Conservation (phyloP, 345 rosid genomes). For the Salix suchowensis region DNA sequence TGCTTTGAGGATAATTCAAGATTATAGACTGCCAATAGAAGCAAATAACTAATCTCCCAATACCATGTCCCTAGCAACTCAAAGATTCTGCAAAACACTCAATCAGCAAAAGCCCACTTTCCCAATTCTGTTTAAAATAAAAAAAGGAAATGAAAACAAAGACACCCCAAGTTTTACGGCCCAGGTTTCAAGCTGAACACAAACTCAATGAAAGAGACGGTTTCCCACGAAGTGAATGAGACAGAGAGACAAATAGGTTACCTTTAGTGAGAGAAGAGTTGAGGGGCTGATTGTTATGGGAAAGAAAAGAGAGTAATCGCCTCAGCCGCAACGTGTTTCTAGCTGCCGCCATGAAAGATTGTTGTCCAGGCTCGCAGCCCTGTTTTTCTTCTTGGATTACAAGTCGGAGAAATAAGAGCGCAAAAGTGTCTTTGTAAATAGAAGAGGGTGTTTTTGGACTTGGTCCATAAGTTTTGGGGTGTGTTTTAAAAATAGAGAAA, state of each 20-base stretch:
- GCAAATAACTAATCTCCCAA: neutral
- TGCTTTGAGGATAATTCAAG: neutral
- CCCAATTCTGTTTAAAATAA: neutral
- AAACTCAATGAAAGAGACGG: neutral
- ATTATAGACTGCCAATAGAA: neutral
- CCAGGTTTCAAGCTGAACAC: neutral
- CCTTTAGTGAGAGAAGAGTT: slow-evolving; percentile 17
- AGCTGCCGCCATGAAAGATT: slow-evolving; percentile 17
- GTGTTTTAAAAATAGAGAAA: too few species aligned
- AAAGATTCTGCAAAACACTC: neutral
- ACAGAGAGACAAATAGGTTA: slow-evolving; percentile 5
- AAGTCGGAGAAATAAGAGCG: neutral
- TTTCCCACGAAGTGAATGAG: neutral
- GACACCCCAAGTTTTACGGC: neutral
- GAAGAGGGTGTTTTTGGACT: neutral
- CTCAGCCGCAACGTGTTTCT: slow-evolving; percentile 26
- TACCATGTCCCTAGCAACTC: neutral
- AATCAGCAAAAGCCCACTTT: slow-evolving; percentile 1
- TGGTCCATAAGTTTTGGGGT: neutral
- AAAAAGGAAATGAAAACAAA: neutral
- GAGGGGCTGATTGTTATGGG: neutral
- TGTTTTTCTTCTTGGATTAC: neutral
- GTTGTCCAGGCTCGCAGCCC: neutral
- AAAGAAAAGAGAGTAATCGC: slow-evolving; percentile 27
- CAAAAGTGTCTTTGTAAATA: neutral